These are phyloP conservation scores for Alternaria triticina DNA, from an alignment of 2,329 filamentous ascomycete species.

Conservation along the genomic window DNA sequence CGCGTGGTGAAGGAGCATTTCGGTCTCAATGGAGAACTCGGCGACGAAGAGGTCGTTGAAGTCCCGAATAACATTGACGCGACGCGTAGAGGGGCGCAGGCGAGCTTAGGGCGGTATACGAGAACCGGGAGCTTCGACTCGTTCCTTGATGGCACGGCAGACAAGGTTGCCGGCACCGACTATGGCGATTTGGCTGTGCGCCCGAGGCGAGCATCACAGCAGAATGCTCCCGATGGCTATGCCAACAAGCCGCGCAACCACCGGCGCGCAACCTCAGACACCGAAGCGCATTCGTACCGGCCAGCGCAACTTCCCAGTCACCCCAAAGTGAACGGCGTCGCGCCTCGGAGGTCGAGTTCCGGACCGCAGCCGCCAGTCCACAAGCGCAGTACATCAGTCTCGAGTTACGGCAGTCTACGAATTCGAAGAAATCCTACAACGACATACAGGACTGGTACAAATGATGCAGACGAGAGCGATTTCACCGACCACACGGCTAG, in stretches of 20 bases:
- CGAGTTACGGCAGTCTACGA: slow-evolving; percentile 45
- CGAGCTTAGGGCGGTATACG: slow-evolving; percentile 24
- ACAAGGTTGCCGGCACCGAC: slow-evolving; percentile 56
- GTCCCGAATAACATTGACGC: slow-evolving; percentile 40
- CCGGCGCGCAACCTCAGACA: slow-evolving; percentile 35
- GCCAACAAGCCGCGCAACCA: slow-evolving; percentile 8
- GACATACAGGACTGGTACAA: slow-evolving; percentile 18
- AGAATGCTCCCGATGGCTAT: slow-evolving; percentile 12
- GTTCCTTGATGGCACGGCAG: slow-evolving; percentile 63
- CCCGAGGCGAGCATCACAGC: slow-evolving; percentile 24
- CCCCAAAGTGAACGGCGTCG: slow-evolving; percentile 30
- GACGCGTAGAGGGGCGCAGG: slow-evolving; percentile 30
- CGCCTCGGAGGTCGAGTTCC: slow-evolving; percentile 24
- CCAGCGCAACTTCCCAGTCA: slow-evolving; percentile 34
- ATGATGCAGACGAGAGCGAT: slow-evolving; percentile 38
- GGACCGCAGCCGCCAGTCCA: slow-evolving; percentile 25
- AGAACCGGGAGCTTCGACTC: slow-evolving; percentile 65
- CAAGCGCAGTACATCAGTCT: slow-evolving; percentile 41
- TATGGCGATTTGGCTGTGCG: slow-evolving; percentile 24
- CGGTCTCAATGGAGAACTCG: slow-evolving; percentile 69
- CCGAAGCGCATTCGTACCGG: slow-evolving; percentile 29
- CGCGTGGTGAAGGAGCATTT: slow-evolving; percentile 63
- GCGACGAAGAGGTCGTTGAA: slow-evolving; percentile 50
- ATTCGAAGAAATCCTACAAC: slow-evolving; percentile 30
- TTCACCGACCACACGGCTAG: slow-evolving; percentile 39